Evolutionary conservation across 208 protist species (phyloP).

Genomic region (Leishmania guyanensis): DNA sequence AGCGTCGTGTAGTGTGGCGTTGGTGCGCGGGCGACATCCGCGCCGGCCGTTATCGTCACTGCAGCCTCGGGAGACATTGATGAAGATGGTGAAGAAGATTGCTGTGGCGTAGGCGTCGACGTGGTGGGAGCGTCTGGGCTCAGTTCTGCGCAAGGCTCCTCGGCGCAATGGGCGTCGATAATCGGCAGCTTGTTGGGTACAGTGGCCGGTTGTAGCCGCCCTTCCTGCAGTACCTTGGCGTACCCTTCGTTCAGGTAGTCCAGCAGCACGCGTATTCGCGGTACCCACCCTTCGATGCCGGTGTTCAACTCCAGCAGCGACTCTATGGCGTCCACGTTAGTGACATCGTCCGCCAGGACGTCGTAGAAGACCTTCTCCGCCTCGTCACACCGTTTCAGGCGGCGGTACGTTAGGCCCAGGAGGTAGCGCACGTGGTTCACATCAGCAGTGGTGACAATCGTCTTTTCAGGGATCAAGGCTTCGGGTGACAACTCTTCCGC

Average conservation of each 20-base stretch:
- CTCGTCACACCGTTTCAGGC: constrained; percentile 44
- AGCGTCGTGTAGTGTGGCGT: constrained; percentile 2
- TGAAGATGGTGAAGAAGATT: background rate
- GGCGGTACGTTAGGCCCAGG: constrained; percentile 56
- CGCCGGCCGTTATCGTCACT: background rate
- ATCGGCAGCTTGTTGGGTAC: background rate
- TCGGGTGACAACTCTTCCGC: constrained; percentile 25
- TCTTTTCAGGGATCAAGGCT: constrained; percentile 14
- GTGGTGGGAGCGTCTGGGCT: background rate
- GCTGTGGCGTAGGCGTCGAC: background rate
- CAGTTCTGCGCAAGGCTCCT: background rate
- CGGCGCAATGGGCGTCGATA: background rate
- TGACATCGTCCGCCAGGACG: constrained; percentile 50
- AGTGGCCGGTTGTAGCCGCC: constrained; percentile 8
- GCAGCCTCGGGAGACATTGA: background rate
- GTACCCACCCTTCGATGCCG: constrained; percentile 40
- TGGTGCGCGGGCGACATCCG: background rate
- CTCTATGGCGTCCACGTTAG: constrained; percentile 71
- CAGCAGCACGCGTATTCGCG: constrained; percentile 49
- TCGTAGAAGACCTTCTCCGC: constrained; percentile 46
- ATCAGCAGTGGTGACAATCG: constrained; percentile 49
- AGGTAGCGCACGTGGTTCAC: constrained; percentile 77
- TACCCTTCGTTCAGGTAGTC: constrained; percentile 48
- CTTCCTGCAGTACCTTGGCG: constrained; percentile 15
- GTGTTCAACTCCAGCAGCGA: constrained; percentile 77